Base-by-base conservation (phyloP, 345 rosid genomes). In the Erysimum cheiranthoides region DNA sequence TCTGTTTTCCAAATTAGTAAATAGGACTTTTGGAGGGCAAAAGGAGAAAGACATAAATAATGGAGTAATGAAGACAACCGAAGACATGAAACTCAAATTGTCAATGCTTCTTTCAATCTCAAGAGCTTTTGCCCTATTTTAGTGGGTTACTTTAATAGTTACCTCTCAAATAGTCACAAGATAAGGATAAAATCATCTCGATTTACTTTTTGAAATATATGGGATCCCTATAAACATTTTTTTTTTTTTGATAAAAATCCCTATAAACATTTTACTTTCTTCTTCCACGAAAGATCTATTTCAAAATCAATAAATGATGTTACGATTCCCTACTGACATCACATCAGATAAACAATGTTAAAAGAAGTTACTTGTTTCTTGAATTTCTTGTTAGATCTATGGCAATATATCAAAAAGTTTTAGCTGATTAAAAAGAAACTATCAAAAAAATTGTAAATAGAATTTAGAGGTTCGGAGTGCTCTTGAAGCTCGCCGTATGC, bases 51-150 rank as follows among this genome's bases (percentile, higher is more conserved):
- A 66, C 12, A 66, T 1, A 57, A 39, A 66, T 57, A 73, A 58
- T 47, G 38, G 72, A 66, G 72, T 47, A 46, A 61, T 66, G 73
- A 66, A 51, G 73, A 57, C 52, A 59, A 68, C 14, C 50, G 30
- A 46, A 56, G 60, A 38, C 61, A 25, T 36, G 36, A 31, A 75
- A 68, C 38, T 61, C 45, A 60, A 59, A 18, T 32, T 61, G 73
- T 68, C 63, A 76, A 42, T 67, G 69, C 62, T 50, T 68, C 74
- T 68, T 50, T 68, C 74, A 61, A 39, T 49, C 36, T 60, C 73
- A 39, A 35, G 36, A 32, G 78, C 58, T 43, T 64, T 65, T 73
- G 71, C 36, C 58, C 8, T 54, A 35, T 42, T 56, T 25, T 35
- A 64, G 71, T 65, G 78, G 58, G 34, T 32, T 64, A 27, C 78